Evolutionary conservation across 2,329 filamentous ascomycete genomes (phyloP).

Genomic region (Drechslerella coelobrocha): DNA sequence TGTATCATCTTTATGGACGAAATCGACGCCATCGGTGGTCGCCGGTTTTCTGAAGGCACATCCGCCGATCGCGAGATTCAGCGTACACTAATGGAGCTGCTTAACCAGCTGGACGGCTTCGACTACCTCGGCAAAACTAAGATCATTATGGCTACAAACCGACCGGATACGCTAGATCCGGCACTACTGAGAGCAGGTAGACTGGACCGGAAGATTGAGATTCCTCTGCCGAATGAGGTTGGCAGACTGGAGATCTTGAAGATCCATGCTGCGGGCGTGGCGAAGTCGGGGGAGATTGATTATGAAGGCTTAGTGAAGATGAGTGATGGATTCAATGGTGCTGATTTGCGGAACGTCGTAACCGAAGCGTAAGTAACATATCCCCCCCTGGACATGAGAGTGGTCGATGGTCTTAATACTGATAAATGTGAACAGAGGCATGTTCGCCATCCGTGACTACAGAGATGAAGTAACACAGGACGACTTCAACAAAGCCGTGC

Average conservation of each 20-base stretch:
- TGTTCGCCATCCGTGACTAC: conserved; percentile 99
- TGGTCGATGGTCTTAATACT: conserved; percentile 51
- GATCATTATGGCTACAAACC: conserved; percentile 99
- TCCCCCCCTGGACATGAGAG: too few species aligned
- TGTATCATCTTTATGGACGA: conserved; percentile 99
- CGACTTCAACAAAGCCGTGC: conserved; percentile 98
- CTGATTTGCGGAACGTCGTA: conserved; percentile 95
- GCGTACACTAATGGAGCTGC: conserved; percentile 95
- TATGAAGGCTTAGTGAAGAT: conserved; percentile 99
- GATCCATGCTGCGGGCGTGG: conserved; percentile 87
- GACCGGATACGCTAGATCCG: conserved; percentile 93
- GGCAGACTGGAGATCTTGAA: conserved; percentile 96
- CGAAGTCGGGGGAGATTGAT: conserved; percentile 92
- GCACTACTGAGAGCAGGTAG: conserved; percentile 89
- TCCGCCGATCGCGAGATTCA: conserved; percentile 98
- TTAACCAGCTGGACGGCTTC: conserved; percentile 98
- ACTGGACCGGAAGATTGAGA: conserved; percentile 97
- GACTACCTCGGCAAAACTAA: conserved; percentile 99
- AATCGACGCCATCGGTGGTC: conserved; percentile 96
- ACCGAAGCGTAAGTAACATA: conserved; percentile 84
- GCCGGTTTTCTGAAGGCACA: conserved; percentile 95
- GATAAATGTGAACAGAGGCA: conserved; percentile 66
- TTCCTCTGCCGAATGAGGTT: conserved; percentile 94
- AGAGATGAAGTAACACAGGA: conserved; percentile 95
- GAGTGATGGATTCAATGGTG: conserved; percentile 97